Evolutionary conservation across 495 filamentous ascomycete genomes (phyloP), one percentile per base, ranked within the genome.

Genomic region (Filosporella fistucella): DNA sequence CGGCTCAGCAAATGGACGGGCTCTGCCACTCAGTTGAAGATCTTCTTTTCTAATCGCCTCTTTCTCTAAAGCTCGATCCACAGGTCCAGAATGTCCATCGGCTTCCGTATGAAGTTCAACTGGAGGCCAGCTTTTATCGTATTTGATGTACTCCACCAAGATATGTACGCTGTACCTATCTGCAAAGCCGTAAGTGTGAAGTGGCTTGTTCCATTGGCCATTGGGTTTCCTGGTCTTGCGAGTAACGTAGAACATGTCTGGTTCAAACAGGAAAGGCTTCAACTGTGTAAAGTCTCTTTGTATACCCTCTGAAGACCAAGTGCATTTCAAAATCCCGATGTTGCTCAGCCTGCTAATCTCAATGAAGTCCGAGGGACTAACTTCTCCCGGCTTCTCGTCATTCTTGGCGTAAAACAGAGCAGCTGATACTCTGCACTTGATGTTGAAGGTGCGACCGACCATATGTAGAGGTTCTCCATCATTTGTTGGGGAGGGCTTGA

Each of bases 71-170:
- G 35, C 44, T 13, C 40, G n/a, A 2, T 45, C 45, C 23, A 56
- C 34, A 9, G 40, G 28, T 8, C 36, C 26, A 11, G 35, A n/a
- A 12, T 14, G 16, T 9, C 18, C 16, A 14, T 40, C 16, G 13
- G 32, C 28, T 16, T 29, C 14, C 7, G 42, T 8, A 0, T 35
- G 30, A 23, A 49, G 45, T 13, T 42, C 28, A 22, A 63, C 33
- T 0, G 73, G 71, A n/a, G 74, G 75, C 75, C 75, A 78, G 39
- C 63, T 58, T 28, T 58, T 29, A 22, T 55, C 52, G 39, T 65
- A 68, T 24, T 68, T 66, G 3, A 24, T 63, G 6, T 71, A 69
- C 42, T 75, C 68, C 5, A 78, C 48, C 51, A 71, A 65, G 28
- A 75, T 54, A n/a, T 63, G 59, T 18, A 77, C 48, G 22, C 60